Evolutionary conservation across 306 rosid species (phyloP), one percentile per base, ranked within the genome.

Genomic region (Inga laurina): DNA sequence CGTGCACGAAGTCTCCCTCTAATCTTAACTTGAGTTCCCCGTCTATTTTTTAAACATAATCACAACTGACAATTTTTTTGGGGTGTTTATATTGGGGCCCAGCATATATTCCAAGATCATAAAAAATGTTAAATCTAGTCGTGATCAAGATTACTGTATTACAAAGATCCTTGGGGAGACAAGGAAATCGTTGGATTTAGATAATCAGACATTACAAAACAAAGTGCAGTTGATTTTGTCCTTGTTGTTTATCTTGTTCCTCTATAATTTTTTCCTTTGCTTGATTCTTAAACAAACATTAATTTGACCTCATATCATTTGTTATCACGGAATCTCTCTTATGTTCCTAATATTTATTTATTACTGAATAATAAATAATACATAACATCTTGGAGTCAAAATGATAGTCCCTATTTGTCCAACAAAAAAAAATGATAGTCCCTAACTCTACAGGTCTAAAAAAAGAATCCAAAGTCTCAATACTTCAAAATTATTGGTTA

Each of bases 101-200:
- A 83, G 30, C 88, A 85, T 85, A 85, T 88, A 80, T 88, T 85
- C 77, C 70, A 22, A 82, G 57, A 85, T 77, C 81, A 67, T 59
- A 41, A 19, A 35, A 75, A 24, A 51, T 75, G 65, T 65, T 37
- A 75, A 56, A 79, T 22, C 9, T 59, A n/a, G 48, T 24, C 71
- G 69, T 82, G 72, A 85, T 82, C 72, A 46, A 52, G 49, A 82
- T 85, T 82, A 85, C 85, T 72, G 66, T 82, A 81, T 66, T 83
- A n/a, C 65, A 82, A 65, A 54, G 88, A 88, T 88, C 48, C 52
- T 4, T 6, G 67, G 76, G 88, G 67, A 74, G 90, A 88, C 88
- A 88, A 43, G 49, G 52, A 85, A 81, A 89, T 94, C 92, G 74
- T 57, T 83, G 76, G 82, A 68, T 77, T 35, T 88, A 37, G 68